phyloP scores from a whole-genome alignment of 2,329 filamentous ascomycete genomes.

The Blumeria hordei region DNA sequence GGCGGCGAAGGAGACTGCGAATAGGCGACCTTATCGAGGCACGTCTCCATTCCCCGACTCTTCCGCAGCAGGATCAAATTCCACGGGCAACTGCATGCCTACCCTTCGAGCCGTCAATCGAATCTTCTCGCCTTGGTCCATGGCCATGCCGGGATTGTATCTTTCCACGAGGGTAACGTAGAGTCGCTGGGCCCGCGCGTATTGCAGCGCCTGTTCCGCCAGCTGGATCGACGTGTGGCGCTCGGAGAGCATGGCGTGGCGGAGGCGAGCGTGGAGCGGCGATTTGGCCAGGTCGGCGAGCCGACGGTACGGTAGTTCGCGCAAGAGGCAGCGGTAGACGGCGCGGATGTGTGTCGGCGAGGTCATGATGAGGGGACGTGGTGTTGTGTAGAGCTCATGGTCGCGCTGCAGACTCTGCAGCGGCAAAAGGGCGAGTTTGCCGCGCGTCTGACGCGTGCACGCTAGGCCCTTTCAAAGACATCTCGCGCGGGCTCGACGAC shows the following conservation, averaged over 20 bases:
- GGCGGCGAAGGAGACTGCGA: no score
- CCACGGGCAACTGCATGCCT: conserved; percentile 61
- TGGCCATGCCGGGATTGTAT: conserved; percentile 81
- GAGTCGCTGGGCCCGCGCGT: conserved; percentile 62
- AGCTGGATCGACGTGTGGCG: conserved; percentile 19
- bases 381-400: no score
- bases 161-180: conserved; percentile 65
- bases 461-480: no score
- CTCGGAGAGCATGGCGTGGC: conserved; percentile 28
- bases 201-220: conserved; percentile 57
- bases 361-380: conserved; percentile 7
- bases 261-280: conserved; percentile 45
- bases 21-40: no score
- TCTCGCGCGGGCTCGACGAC: no score
- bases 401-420: no score
- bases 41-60: no score
- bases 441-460: no score
- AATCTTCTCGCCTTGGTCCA: conserved; percentile 68
- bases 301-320: conserved; percentile 60
- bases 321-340: conserved; percentile 69
- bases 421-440: background rate
- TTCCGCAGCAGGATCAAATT: no score
- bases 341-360: conserved; percentile 35
- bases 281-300: conserved; percentile 27
- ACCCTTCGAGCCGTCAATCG: conserved; percentile 65